phyloP scores from a whole-genome alignment of 352 stramenopile genomes.

The Thalassiosira hispida region DNA sequence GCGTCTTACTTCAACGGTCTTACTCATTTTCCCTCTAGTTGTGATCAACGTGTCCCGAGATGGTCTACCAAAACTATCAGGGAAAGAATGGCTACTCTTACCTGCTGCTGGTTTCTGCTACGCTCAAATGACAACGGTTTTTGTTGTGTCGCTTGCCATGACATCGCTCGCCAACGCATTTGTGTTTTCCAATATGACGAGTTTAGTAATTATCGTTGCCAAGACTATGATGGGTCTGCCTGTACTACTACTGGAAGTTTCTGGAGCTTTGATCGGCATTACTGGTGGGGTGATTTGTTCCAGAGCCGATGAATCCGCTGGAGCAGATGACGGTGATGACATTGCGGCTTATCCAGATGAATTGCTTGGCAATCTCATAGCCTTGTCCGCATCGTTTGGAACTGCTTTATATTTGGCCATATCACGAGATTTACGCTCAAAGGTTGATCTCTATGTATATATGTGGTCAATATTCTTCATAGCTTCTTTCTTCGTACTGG shows the following conservation, averaged over 20 bases:
- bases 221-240: constrained; percentile 12
- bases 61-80: constrained; percentile 14
- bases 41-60: constrained; percentile 10
- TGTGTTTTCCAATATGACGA: constrained; percentile 20
- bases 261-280: constrained; percentile 19
- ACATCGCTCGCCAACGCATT: constrained; percentile 26
- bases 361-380: constrained; percentile 21
- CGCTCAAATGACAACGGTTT: constrained; percentile 18
- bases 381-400: constrained; percentile 11
- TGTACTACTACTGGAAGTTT: constrained; percentile 10
- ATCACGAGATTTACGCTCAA: constrained; percentile 12
- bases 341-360: not conserved
- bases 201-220: constrained; percentile 23
- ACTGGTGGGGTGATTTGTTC: constrained; percentile 19
- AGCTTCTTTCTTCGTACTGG: constrained; percentile 75
- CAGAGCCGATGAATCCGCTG: not conserved
- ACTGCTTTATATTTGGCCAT: constrained; percentile 14
- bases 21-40: constrained; percentile 62
- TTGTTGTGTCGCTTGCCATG: constrained; percentile 8
- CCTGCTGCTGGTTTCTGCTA: constrained; percentile 27
- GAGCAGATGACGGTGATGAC: not conserved
- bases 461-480: constrained; percentile 46
- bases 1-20: constrained; percentile 84
- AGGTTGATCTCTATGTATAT: constrained; percentile 17
- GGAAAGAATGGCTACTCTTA: constrained; percentile 8